These are phyloP conservation scores for Boletellus sp. DNA, from an alignment of 768 basidiomycete species.

Conservation along the genomic window DNA sequence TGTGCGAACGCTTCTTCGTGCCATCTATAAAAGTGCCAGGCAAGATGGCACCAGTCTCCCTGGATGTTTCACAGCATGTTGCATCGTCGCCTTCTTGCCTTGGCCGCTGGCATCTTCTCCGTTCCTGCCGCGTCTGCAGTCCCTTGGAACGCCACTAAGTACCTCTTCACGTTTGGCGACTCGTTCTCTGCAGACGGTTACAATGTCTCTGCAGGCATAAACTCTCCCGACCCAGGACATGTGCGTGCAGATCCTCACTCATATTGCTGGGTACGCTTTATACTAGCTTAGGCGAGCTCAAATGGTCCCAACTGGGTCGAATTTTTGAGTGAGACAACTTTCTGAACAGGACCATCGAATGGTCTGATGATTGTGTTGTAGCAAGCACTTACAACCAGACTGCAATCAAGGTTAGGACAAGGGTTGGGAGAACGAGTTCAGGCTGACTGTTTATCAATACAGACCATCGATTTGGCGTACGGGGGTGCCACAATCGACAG, in stretches of 20 bases:
- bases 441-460: slow-evolving; percentile 3
- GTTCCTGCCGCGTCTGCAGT: slow-evolving; percentile 17
- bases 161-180: slow-evolving; percentile 60
- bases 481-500: slow-evolving; percentile 66
- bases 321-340: slow-evolving; percentile 40
- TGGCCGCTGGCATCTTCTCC: slow-evolving; percentile 4
- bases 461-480: slow-evolving; percentile 65
- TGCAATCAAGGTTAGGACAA: slow-evolving; percentile 39
- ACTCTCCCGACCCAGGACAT: slow-evolving; percentile 48
- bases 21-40: slow-evolving; percentile 9
- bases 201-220: slow-evolving; percentile 53
- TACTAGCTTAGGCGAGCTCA: slow-evolving; percentile 44
- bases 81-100: background rate
- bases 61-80: slow-evolving; percentile 10
- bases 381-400: slow-evolving; percentile 56
- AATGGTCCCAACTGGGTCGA: slow-evolving; percentile 65
- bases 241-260: slow-evolving; percentile 32
- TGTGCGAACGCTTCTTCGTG: too few species aligned
- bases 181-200: slow-evolving; percentile 60
- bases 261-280: slow-evolving; percentile 3
- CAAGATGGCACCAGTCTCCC: background rate
- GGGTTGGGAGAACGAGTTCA: background rate
- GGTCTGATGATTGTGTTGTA: slow-evolving; percentile 17
- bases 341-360: background rate
- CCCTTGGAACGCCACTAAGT: slow-evolving; percentile 53